A percentile compares a stretch with the other conserved stretches of the same genome.
Evolutionary conservation across 2,329 filamentous ascomycete genomes (phyloP).

Genomic region (Cordyceps tenuipes): DNA sequence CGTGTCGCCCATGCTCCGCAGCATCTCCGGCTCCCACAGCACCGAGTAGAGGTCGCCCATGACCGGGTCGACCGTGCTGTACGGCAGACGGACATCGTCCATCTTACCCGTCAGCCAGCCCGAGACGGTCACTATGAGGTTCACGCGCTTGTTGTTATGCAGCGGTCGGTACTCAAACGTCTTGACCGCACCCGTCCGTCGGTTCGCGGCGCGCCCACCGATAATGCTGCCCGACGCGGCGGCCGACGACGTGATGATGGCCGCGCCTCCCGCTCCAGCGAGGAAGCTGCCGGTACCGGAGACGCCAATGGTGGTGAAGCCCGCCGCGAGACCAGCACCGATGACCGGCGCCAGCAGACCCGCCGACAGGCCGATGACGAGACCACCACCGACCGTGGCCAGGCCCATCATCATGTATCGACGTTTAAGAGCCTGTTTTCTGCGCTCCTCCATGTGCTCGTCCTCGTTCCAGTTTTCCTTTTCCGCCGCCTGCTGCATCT

Average conservation of each 20-base stretch:
- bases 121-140: conserved; percentile 88
- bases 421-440: conserved; percentile 72
- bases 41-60: conserved; percentile 99
- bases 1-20: conserved; percentile 94
- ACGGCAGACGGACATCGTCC: conserved; percentile 91
- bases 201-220: conserved; percentile 73
- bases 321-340: conserved; percentile 84
- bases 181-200: conserved; percentile 82
- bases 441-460: conserved; percentile 79
- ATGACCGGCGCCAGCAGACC: conserved; percentile 89
- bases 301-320: conserved; percentile 91
- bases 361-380: conserved; percentile 92
- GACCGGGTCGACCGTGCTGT: conserved; percentile 89
- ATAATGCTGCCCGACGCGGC: conserved; percentile 82
- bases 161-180: conserved; percentile 96
- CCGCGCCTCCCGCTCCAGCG: conserved; percentile 84
- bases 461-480: conserved; percentile 98
- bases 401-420: conserved; percentile 94
- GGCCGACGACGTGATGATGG: conserved; percentile 84
- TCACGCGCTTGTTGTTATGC: conserved; percentile 96
- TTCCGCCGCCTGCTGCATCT: conserved; percentile 92
- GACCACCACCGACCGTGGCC: conserved; percentile 86
- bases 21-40: conserved; percentile 96
- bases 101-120: conserved; percentile 99
- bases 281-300: conserved; percentile 83